phyloP scores from a whole-genome alignment of 495 filamentous ascomycete genomes.

The Podospora pseudoanserina region DNA sequence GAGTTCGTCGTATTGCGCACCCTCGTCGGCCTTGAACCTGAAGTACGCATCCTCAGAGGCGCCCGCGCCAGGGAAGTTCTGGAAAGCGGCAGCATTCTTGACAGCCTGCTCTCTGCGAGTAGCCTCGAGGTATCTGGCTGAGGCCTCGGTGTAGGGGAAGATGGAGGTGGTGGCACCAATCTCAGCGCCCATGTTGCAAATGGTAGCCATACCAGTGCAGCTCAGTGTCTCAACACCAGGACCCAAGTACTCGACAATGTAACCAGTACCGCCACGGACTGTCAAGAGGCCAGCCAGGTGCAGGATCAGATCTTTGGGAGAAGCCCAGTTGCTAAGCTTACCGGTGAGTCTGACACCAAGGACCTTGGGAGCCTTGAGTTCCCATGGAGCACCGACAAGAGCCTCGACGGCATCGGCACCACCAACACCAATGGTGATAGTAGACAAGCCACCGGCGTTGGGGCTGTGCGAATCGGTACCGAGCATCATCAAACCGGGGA shows the following conservation, averaged over 20 bases:
- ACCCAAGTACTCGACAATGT: constrained; percentile 86
- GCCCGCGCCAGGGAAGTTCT: constrained; percentile 39
- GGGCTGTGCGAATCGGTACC: constrained; percentile 98
- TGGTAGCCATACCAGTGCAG: constrained; percentile 88
- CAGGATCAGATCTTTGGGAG: constrained; percentile 93
- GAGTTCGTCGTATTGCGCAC: constrained; percentile 81
- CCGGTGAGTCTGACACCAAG: constrained; percentile 84
- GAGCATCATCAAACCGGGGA: constrained; percentile 98
- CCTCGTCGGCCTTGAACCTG: constrained; percentile 66
- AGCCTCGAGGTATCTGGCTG: constrained; percentile 68
- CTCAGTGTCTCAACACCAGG: constrained; percentile 85
- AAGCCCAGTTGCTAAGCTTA: constrained; percentile 81
- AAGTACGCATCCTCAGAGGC: constrained; percentile 38
- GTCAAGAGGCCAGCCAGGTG: constrained; percentile 85
- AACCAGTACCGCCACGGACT: constrained; percentile 91
- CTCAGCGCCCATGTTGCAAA: constrained; percentile 85
- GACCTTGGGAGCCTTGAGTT: constrained; percentile 88
- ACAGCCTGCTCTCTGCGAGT: constrained; percentile 77
- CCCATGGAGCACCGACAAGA: constrained; percentile 94
- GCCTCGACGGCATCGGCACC: constrained; percentile 97
- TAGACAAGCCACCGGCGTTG: constrained; percentile 88
- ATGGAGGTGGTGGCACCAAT: constrained; percentile 95
- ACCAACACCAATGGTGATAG: constrained; percentile 95
- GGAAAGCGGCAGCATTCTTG: constrained; percentile 53
- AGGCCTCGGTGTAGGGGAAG: constrained; percentile 59